Evolutionary conservation across 495 filamentous ascomycete species (phyloP), one percentile per base, ranked within the genome.

Genomic region (Peziza echinospora): DNA sequence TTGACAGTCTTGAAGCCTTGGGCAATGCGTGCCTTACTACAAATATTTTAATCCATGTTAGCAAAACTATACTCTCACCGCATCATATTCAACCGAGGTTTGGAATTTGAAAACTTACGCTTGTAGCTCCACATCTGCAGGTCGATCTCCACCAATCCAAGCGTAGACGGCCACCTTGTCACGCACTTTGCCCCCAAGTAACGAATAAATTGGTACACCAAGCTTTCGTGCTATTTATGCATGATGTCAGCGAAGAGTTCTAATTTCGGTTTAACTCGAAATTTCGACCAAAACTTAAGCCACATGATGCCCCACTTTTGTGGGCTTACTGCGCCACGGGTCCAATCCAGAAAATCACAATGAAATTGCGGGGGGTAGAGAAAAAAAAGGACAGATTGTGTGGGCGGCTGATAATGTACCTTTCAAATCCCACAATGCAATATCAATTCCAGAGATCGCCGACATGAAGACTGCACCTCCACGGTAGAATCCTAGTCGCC

Each of bases 101-200:
- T n/a, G n/a, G n/a, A n/a, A n/a, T n/a, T n/a, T n/a, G n/a, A n/a
- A 10, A 23, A 62, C 70, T 56, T 56, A 75, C 65, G 75, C 80
- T 58, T 77, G 74, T 2, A 48, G 60, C 52, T 75, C 71, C 0
- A 87, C 73, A 53, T 85, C 82, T 21, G 62, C 59, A 5, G 82
- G 82, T n/a, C 80, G 67, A 53, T 87, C 82, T 6, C 82, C 82
- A 25, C 82, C 82, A 55, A 87, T 84, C 82, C 82, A 87, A n/a
- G 77, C 75, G 56, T 87, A 87, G 3, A 87, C 82, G 50, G 72
- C 72, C 23, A 84, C 60, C 58, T 78, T 82, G 53, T 78, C 64
- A 24, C 82, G 67, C 28, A 86, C 77, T 53, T 81, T 80, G 16
- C 82, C 82, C 11, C 82, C 82, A 2, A 87, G 64, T 10, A 87